Base-by-base conservation (phyloP, 2,329 filamentous ascomycete genomes). In the Xylaria sp. region DNA sequence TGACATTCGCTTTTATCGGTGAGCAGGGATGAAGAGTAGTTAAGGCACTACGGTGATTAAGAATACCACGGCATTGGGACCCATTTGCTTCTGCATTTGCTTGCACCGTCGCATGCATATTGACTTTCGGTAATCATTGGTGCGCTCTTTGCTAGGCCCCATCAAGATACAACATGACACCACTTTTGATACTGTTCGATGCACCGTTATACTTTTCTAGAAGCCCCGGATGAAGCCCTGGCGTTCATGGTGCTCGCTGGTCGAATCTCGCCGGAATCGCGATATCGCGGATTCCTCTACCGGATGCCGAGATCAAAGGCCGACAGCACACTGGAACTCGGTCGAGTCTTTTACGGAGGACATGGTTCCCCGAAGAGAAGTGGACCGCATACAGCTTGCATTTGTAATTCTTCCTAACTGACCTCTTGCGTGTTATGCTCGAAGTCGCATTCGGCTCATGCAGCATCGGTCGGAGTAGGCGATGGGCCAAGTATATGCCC, bases 31-130 rank as follows among this genome's bases (percentile, higher is more conserved):
- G n/a, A 25, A 41, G 37, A 44, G 34, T 18, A 52, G 18, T 13
- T 18, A 52, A 12, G 20, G 51, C 41, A 57, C 25, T 55, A 48
- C 39, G 62, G 32, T 51, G 56, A 13, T 34, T 37, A 20, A 65
- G 25, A 66, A 56, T 65, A 68, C 66, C 66, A 61, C 61, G n/a
- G 41, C 61, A 32, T 68, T 51, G 56, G 66, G 55, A 50, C n/a
- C 55, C 61, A 56, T 65, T 55, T 28, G 34, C 52, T 62, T 62
- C 20, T 37, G 46, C 25, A 56, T 65, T 56, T 28, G 44, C 44
- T 37, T 10, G 37, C 48, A 25, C 46, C 25, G 63, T 60, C 28
- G 56, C 54, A 41, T 65, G 65, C 58, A 56, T 67, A 52, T 12
- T 44, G 32, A 51, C 59, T 46, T 46, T 50, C 15, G 18, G n/a